Conservation (phyloP, 129 eudicot species). For the Sambucus nigra region DNA sequence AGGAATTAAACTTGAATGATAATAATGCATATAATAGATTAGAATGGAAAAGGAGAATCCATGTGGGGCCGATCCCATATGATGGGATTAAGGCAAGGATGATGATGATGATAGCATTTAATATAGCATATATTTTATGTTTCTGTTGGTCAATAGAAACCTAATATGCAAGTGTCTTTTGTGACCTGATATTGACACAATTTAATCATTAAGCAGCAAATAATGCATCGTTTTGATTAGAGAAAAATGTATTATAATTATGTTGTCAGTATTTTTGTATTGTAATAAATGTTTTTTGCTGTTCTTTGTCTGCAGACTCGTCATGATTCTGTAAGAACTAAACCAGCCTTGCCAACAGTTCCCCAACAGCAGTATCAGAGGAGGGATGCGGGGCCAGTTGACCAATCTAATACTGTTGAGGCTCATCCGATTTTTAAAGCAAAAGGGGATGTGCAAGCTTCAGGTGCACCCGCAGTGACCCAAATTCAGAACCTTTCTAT, state of each 20-base stretch:
- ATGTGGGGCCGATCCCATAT: no score
- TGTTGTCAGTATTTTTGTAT: neutral
- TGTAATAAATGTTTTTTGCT: neutral
- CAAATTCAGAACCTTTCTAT: constrained; percentile 48
- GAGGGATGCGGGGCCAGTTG: constrained; percentile 28
- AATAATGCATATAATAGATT: no score
- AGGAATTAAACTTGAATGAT: no score
- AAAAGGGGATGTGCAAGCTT: constrained; percentile 40
- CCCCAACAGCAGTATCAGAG: constrained; percentile 52
- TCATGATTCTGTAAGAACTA: constrained; percentile 38
- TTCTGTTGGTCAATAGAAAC: neutral
- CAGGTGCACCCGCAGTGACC: constrained; percentile 28
- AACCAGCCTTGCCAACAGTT: constrained; percentile 28
- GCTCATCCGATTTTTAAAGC: constrained; percentile 30
- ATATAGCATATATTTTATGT: no score
- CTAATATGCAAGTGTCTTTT: neutral
- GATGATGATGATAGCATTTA: no score
- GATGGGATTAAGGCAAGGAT: no score
- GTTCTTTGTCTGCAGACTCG: constrained; percentile 42
- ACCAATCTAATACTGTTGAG: constrained; percentile 39
- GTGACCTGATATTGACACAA: neutral
- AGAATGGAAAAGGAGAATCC: no score
- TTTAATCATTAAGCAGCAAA: neutral
- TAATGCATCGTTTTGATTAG: neutral
- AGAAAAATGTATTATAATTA: neutral